Base-by-base conservation (phyloP, 345 rosid genomes). In the Citrus cavaleriei region DNA sequence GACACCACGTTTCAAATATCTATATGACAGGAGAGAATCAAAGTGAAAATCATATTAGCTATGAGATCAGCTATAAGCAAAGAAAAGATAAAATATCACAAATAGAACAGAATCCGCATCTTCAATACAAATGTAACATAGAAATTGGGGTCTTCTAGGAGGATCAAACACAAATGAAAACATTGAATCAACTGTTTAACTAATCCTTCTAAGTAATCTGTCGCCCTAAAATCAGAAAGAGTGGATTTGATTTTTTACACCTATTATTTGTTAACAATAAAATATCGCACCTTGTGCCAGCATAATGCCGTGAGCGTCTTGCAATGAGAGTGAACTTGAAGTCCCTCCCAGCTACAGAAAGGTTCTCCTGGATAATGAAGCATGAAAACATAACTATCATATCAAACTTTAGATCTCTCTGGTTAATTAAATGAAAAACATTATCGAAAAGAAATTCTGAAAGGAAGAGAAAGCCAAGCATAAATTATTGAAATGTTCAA, bases 291-390 rank as follows among this genome's bases (percentile, higher is more conserved):
- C 99, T 96, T 80, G 99, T 96, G 74, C 99, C 99, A 77, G 99
- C 99, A 85, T 89, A 96, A 84, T 94, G 92, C 61, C 97, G 91
- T 25, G 99, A 96, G 24, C 99, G 91, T 75, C 99, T 92, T 13
- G 99, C 89, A 75, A 96, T 93, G 42, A 96, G 89, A 73, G 94
- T 91, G 81, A 94, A 72, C 82, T 82, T 90, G 78, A 94, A 83
- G 74, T 85, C 91, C 84, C 81, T 90, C 80, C 84, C 94, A 27
- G 88, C 79, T 34, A 88, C 89, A 37, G 94, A 85, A 81, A 89
- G 90, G 74, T 90, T 86, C 71, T 89, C 90, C 99, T 95, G 83
- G 38, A 87, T 73, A 76, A 13, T 38, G 82, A 76, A 72, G 18
- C 75, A 75, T 68, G 76, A 80, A 82, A 83, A 38, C 60, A 49